These are phyloP conservation scores for Apiospora koreana DNA, from an alignment of 2,329 filamentous ascomycete species.

Conservation along the genomic window DNA sequence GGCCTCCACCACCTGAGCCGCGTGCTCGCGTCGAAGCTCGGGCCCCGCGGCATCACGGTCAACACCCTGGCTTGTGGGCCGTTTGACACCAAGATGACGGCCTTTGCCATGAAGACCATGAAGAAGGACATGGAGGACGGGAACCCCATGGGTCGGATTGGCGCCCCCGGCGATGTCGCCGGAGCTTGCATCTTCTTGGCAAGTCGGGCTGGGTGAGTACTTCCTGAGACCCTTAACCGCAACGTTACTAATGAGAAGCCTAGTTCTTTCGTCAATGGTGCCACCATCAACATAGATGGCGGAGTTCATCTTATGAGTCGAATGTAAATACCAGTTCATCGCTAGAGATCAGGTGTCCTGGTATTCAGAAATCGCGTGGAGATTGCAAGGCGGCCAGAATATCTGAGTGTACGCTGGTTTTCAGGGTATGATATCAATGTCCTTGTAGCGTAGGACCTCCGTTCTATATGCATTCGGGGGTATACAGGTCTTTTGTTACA, in stretches of 20 bases:
- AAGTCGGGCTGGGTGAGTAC: slow-evolving; percentile 60
- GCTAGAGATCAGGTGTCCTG: neutral
- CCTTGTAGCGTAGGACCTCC: slow-evolving; percentile 10
- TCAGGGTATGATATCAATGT: slow-evolving; percentile 8
- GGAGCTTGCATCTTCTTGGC: slow-evolving; percentile 71
- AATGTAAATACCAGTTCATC: slow-evolving; percentile 34
- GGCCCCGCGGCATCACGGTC: slow-evolving; percentile 59
- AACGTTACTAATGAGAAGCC: neutral
- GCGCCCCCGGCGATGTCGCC: slow-evolving; percentile 67
- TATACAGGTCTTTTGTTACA: slow-evolving; percentile 9
- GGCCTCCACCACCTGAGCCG: slow-evolving; percentile 64
- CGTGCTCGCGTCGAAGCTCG: slow-evolving; percentile 61
- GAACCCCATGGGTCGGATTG: slow-evolving; percentile 68
- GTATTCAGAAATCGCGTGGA: neutral
- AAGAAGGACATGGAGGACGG: slow-evolving; percentile 55
- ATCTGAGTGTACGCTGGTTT: neutral
- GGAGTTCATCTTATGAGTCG: slow-evolving; percentile 48
- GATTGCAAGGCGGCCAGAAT: neutral
- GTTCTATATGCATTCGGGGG: slow-evolving; percentile 3
- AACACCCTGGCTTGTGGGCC: slow-evolving; percentile 75
- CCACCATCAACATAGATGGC: slow-evolving; percentile 64
- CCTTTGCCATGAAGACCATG: slow-evolving; percentile 56
- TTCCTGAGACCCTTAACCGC: neutral
- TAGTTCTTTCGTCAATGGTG: slow-evolving; percentile 63
- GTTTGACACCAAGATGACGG: slow-evolving; percentile 71